Base-by-base conservation (phyloP, 2,329 filamentous ascomycete species). In the Fusarium caatingaense region DNA sequence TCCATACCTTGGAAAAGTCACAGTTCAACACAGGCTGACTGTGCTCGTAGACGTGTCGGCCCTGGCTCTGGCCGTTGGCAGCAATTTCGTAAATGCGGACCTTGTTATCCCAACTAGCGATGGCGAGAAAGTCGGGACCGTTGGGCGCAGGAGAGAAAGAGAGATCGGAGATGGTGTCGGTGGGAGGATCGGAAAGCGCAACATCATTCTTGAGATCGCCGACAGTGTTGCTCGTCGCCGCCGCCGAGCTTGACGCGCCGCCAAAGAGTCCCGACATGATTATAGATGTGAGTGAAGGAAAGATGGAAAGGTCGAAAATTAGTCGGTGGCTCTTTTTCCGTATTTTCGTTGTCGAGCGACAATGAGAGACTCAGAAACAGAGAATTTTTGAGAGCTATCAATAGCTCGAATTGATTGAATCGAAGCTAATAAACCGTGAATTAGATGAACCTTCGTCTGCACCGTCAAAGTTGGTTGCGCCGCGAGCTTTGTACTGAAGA, bases 51-150 rank as follows among this genome's bases (percentile, higher is more conserved):
- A 91, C 84, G 68, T 93, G 93, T 77, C 94, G 95, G 51, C 93
- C 94, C 78, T 93, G 89, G 76, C 92, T 95, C 78, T 92, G 88
- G 45, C 94, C 93, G 72, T 89, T 89, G 60, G 82, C 83, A 71
- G 91, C 89, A 78, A 98, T 93, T 80, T 98, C 93, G 83, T 98
- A 99, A 78, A 99, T 95, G 77, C 94, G 92, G 69, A 98, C 93
- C 80, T 97, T 97, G 84, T 97, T 97, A 82, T 99, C 96, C 96
- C 96, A 99, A 75, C 93, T 97, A 49, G 93, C 85, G 37, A 98
- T 93, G 25, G 95, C 94, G 20, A 99, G 86, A 78, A 97, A 92
- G 75, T 98, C 93, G 76, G 79, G 78, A 47, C 76, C 80, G 76
- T 78, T 84, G 76, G 66, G 82, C 76, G 76, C 85, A 76, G 91